phyloP scores from a whole-genome alignment of 306 rosid species.

The Prunus mira region DNA sequence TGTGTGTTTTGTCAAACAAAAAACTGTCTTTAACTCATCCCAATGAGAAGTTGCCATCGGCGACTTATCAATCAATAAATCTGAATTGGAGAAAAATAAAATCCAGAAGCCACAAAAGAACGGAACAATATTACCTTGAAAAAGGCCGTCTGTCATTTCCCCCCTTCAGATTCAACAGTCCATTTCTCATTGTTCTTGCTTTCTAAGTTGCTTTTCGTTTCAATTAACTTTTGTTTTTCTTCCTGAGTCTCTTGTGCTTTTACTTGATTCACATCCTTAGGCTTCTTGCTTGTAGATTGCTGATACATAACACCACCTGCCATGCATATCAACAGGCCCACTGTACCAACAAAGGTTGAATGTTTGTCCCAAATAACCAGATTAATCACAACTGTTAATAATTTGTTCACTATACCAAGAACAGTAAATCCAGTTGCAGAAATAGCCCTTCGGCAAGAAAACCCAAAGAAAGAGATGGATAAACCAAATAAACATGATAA shows the following conservation, averaged over 20 bases:
- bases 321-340: conserved; percentile 71
- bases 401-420: conserved; percentile 73
- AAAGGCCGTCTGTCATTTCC: conserved; percentile 16
- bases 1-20: not conserved
- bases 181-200: conserved; percentile 21
- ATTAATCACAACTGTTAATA: conserved; percentile 67
- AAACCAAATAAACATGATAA: conserved; percentile 71
- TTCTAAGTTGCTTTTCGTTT: conserved; percentile 44
- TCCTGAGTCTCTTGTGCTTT: conserved; percentile 38
- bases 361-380: conserved; percentile 72
- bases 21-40: not conserved
- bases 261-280: conserved; percentile 42
- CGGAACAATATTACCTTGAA: not conserved
- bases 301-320: conserved; percentile 69
- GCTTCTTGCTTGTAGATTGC: conserved; percentile 63
- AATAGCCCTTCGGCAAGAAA: conserved; percentile 80
- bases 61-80: not conserved
- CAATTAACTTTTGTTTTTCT: conserved; percentile 58
- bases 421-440: conserved; percentile 77
- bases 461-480: conserved; percentile 76
- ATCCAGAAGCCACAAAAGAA: not conserved
- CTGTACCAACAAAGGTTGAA: conserved; percentile 61
- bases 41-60: not conserved
- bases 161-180: conserved; percentile 33
- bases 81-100: not conserved